Conservation (phyloP, 1,284 basidiomycete genomes). For the Cryptococcus hybrid region DNA sequence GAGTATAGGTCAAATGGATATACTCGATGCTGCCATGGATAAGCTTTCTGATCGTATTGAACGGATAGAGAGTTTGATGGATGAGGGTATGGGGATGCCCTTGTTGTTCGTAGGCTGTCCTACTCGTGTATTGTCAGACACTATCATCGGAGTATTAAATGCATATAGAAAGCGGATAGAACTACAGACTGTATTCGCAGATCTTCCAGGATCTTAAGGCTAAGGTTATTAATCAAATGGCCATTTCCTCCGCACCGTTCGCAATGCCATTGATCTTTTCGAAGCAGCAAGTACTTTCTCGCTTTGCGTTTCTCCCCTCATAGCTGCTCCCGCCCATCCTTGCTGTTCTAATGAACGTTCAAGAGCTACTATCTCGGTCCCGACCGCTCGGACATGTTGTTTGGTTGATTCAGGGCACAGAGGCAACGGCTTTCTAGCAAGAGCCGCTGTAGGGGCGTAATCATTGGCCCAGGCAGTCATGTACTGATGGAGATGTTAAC, state of each 20-base stretch:
- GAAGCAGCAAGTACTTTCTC: too few species aligned
- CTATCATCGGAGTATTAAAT: neutral
- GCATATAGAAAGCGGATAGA: neutral
- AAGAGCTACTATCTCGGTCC: constrained; percentile 18
- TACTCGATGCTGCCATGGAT: constrained; percentile 28
- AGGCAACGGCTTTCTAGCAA: constrained; percentile 23
- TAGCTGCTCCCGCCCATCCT: constrained; percentile 17
- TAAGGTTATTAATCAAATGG: too few species aligned
- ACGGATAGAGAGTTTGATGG: constrained; percentile 30
- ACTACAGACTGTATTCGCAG: too few species aligned
- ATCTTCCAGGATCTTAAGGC: too few species aligned
- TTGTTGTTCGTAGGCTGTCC: constrained; percentile 24
- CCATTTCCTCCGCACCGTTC: too few species aligned
- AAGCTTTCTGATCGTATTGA: constrained; percentile 31
- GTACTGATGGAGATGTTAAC: constrained; percentile 13
- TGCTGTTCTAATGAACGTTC: constrained; percentile 24
- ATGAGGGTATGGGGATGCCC: constrained; percentile 37
- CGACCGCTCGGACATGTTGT: constrained; percentile 15
- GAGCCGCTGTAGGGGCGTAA: constrained; percentile 15
- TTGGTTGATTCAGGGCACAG: constrained; percentile 15
- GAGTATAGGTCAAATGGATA: constrained; percentile 43
- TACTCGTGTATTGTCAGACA: neutral
- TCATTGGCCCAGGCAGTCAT: constrained; percentile 16
- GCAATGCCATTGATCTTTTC: too few species aligned
- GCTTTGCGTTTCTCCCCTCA: neutral